These are phyloP conservation scores for Podospora pseudoanserina DNA, from an alignment of 495 filamentous ascomycete species.

Conservation along the genomic window DNA sequence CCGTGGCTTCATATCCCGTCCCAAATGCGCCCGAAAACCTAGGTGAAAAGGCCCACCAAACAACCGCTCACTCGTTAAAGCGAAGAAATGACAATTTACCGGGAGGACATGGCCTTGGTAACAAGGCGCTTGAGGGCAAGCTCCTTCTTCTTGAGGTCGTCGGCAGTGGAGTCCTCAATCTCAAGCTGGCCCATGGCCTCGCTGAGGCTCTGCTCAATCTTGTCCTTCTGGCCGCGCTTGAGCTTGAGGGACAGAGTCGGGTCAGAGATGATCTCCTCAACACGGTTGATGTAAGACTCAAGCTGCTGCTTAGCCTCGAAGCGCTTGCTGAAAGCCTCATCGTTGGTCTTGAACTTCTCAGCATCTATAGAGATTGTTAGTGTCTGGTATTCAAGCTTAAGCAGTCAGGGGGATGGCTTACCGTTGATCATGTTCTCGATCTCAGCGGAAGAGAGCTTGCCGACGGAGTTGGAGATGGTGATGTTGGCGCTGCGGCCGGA, in stretches of 20 bases:
- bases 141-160: slow-evolving; percentile 99
- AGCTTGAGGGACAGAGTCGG: slow-evolving; percentile 93
- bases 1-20: slow-evolving; percentile 29
- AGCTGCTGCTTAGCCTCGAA: slow-evolving; percentile 99
- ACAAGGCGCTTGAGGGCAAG: slow-evolving; percentile 94
- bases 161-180: slow-evolving; percentile 67
- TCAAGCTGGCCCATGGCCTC: slow-evolving; percentile 50
- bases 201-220: slow-evolving; percentile 84
- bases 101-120: slow-evolving; percentile 92
- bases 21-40: slow-evolving; percentile 29
- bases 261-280: slow-evolving; percentile 98
- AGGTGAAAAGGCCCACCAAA: slow-evolving; percentile 22
- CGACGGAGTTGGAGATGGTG: slow-evolving; percentile 99
- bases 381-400: slow-evolving; percentile 4
- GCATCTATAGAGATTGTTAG: slow-evolving; percentile 58
- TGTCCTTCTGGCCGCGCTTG: slow-evolving; percentile 98
- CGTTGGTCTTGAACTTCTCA: slow-evolving; percentile 96
- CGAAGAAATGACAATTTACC: slow-evolving; percentile 51
- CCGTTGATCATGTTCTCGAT: slow-evolving; percentile 97
- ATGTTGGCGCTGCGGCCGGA: slow-evolving; percentile 98
- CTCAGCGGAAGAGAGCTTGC: slow-evolving; percentile 90
- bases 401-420: slow-evolving; percentile 39
- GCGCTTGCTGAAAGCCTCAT: slow-evolving; percentile 98
- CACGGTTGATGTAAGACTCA: slow-evolving; percentile 97
- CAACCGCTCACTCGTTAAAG: slow-evolving; percentile 27